Conservation (phyloP, 164 flowering plant species). For the Akebia trifoliata region DNA sequence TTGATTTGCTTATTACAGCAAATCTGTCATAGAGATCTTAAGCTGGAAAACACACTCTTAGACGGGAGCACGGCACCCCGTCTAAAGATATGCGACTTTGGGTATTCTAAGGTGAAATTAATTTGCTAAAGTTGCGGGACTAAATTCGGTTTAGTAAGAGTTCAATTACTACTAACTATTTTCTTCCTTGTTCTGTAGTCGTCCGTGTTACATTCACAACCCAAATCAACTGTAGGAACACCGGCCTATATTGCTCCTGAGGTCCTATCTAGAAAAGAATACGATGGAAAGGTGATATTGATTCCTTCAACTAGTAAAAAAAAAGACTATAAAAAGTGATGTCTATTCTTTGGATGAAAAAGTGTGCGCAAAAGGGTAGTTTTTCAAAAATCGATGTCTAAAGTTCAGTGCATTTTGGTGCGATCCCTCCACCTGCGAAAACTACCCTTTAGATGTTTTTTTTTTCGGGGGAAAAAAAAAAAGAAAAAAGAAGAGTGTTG, state of each 20-base stretch:
- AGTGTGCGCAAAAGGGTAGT: too few relatives aligned
- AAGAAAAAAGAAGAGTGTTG: too few relatives aligned
- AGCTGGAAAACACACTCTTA: conserved; percentile 20
- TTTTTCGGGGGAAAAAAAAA: too few relatives aligned
- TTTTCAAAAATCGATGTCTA: too few relatives aligned
- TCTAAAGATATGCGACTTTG: conserved; percentile 8
- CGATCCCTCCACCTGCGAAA: too few relatives aligned
- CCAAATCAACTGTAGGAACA: conserved; percentile 83
- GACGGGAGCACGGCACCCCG: conserved; percentile 14
- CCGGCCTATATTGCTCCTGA: conserved; percentile 91
- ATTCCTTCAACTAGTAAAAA: background rate
- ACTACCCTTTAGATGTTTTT: too few relatives aligned
- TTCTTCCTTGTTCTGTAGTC: conserved; percentile 40
- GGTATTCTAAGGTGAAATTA: conserved; percentile 53
- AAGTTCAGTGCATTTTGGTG: too few relatives aligned
- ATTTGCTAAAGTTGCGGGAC: background rate
- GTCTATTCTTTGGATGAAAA: too few relatives aligned
- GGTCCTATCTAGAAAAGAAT: conserved; percentile 60
- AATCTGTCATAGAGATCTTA: conserved; percentile 18
- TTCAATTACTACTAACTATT: conserved; percentile 1
- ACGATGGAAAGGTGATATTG: conserved; percentile 70
- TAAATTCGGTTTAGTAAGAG: background rate
- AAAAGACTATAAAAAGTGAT: too few relatives aligned
- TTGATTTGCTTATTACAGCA: conserved; percentile 13
- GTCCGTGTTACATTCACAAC: conserved; percentile 77